A percentile compares a stretch with the other conserved stretches of the same genome.
These are phyloP conservation scores for Solanum boliviense DNA, from an alignment of 257 asterid genomes.

Conservation along the genomic window DNA sequence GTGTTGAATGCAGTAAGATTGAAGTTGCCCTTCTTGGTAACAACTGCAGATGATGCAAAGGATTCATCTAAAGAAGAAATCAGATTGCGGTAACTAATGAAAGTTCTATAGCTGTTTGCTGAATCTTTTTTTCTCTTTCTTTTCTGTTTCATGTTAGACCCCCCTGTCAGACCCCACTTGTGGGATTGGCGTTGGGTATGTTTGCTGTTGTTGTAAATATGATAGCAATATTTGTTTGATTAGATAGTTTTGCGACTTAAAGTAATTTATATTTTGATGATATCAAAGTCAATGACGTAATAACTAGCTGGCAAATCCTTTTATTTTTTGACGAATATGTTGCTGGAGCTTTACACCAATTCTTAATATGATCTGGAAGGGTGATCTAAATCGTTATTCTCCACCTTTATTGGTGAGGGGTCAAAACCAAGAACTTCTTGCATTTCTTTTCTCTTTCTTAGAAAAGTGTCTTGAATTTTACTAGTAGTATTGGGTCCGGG, in stretches of 20 bases:
- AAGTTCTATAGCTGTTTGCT: not conserved
- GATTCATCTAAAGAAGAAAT: conserved; percentile 81
- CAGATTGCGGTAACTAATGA: conserved; percentile 55
- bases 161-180: not conserved
- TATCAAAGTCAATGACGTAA: not conserved
- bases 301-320: not conserved
- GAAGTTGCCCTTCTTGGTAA: conserved; percentile 89
- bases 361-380: not conserved
- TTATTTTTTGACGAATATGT: not conserved
- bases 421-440: not conserved
- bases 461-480: not conserved
- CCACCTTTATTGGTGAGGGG: not conserved
- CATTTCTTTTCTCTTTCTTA: not conserved
- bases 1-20: conserved; percentile 67
- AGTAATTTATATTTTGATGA: not conserved
- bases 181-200: not conserved
- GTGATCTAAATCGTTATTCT: not conserved
- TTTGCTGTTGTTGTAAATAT: not conserved
- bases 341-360: not conserved
- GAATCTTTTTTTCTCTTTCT: not conserved
- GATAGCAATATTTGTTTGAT: not conserved
- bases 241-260: not conserved
- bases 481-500: not conserved
- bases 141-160: not conserved
- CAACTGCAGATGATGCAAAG: conserved; percentile 72